Evolutionary conservation across 768 basidiomycete species (phyloP).

Genomic region (Suillus subaureus): DNA sequence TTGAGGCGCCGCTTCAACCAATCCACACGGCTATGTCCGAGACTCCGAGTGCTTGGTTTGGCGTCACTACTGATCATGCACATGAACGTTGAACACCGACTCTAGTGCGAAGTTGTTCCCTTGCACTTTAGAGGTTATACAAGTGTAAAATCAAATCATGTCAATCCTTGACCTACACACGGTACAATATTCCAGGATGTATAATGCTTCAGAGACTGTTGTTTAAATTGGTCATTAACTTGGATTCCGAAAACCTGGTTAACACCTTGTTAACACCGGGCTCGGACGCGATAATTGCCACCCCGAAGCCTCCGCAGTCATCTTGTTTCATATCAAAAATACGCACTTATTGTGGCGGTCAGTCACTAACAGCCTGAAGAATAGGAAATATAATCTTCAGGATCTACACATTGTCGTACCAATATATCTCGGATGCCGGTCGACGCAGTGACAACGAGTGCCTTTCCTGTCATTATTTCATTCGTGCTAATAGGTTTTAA

Average conservation of each 20-base stretch:
- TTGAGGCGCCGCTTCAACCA: conserved; percentile 24
- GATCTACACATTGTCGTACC: not conserved
- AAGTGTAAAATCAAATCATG: not conserved
- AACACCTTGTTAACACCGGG: too few relatives aligned
- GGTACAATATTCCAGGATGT: not conserved
- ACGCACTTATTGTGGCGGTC: not conserved
- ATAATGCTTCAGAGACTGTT: not conserved
- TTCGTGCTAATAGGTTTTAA: not conserved
- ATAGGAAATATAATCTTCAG: not conserved
- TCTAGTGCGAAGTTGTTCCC: too few relatives aligned
- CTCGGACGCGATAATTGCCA: too few relatives aligned
- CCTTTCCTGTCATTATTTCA: not conserved
- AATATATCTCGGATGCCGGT: not conserved
- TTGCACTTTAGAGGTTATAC: not conserved
- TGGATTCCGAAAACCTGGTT: too few relatives aligned
- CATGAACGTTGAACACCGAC: too few relatives aligned
- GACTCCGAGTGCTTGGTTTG: too few relatives aligned
- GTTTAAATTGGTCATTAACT: not conserved
- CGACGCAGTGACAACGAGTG: not conserved
- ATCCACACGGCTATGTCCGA: conserved; percentile 1
- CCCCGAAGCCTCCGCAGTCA: not conserved
- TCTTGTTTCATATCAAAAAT: not conserved
- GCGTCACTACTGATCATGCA: too few relatives aligned
- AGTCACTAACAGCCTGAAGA: not conserved
- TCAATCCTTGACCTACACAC: not conserved